Evolutionary conservation across 495 filamentous ascomycete species (phyloP).

Genomic region (Diplogelasinospora grovesii): DNA sequence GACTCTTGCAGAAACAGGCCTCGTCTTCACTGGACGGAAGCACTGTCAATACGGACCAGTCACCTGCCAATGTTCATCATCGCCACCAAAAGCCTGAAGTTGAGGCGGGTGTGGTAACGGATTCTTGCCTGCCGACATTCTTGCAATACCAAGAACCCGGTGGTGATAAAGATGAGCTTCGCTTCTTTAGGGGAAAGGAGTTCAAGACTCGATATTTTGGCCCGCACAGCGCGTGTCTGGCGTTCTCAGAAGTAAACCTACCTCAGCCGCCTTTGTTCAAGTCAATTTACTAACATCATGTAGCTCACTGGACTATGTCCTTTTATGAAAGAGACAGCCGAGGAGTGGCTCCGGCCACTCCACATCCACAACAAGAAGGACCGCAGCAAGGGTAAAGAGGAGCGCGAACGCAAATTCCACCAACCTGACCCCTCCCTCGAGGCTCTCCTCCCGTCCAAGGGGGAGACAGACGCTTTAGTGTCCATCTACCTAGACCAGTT

Average conservation of each 20-base stretch:
- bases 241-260: constrained; percentile 31
- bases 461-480: constrained; percentile 32
- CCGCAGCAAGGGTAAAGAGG: constrained; percentile 21
- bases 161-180: constrained; percentile 27
- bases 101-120: constrained; percentile 4
- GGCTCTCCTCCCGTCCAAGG: constrained; percentile 30
- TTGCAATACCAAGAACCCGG: constrained; percentile 20
- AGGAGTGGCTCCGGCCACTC: constrained; percentile 36
- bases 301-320: constrained; percentile 40
- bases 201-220: constrained; percentile 46
- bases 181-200: constrained; percentile 32
- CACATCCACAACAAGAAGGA: constrained; percentile 30
- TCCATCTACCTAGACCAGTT: constrained; percentile 38
- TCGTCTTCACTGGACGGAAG: constrained; percentile 26
- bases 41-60: constrained; percentile 29
- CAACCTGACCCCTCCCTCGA: constrained; percentile 29
- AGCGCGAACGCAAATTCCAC: constrained; percentile 28
- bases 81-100: constrained; percentile 14
- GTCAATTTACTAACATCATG: background rate
- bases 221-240: constrained; percentile 40
- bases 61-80: constrained; percentile 14
- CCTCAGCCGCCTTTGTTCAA: too few relatives aligned
- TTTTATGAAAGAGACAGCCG: constrained; percentile 39
- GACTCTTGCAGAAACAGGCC: constrained; percentile 29
- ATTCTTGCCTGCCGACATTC: constrained; percentile 11